Base-by-base conservation (phyloP, 441 rosid species). In the Adansonia madagascariensis region DNA sequence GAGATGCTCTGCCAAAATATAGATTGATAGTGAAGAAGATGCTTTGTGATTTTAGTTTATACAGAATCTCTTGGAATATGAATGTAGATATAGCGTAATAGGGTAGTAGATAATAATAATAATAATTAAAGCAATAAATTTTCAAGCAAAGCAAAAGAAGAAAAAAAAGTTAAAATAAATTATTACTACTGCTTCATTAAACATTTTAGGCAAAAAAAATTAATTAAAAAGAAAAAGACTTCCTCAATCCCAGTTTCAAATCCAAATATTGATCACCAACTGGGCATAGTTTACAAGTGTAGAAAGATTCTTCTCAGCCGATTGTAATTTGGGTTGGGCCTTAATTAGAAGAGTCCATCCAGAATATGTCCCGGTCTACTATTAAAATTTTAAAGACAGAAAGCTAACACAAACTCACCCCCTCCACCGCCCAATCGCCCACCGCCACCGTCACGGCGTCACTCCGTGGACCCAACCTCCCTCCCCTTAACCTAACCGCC, bases 381-480 rank as follows among this genome's bases (percentile, higher is more conserved):
- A 0, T 41, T 41, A 41, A 41, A 41, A 41, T 15, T 41, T n/a
- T n/a, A 41, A 43, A 43, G 20, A 44, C 12, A 14, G 66, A 41
- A 44, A 44, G 17, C 52, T 69, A 44, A 69, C 47, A 69, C 18
- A 4, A 15, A 20, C 1, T 17, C 43, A 22, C 59, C 43, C 20
- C 27, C 56, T 73, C 70, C 88, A 53, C 87, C 88, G 41, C 85
- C 87, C 18, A 31, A 0, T 31, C 35, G 35, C 35, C 35, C 35
- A 31, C 35, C 35, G 35, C 35, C 35, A 31, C 35, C 35, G 35
- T 31, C 4, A 31, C 35, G 35, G 35, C 35, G 35, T 31, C 35
- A 31, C 35, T 84, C 10, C 88, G 87, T 68, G 5, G 4, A 50
- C 2, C 82, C 83, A 9, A 41, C 81, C 10, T 75, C 35, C 35